Base-by-base conservation (phyloP, 371 early-diverging fungal species). In the Apophysomyces variabilis region DNA sequence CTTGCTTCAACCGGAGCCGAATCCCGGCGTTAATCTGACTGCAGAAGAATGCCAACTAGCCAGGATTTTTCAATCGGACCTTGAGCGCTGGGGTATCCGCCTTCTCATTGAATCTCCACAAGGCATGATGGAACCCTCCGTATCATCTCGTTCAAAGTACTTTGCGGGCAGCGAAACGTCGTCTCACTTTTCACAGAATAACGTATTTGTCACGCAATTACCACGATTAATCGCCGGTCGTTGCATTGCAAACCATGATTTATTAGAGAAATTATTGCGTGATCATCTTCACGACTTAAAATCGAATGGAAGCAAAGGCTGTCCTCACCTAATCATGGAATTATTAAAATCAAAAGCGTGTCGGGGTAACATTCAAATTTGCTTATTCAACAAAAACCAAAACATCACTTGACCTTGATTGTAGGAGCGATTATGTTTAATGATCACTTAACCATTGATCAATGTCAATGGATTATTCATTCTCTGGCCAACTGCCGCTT, bases 391-490 rank as follows among this genome's bases (percentile, higher is more conserved):
- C 16, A 8, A 35, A 50, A 44, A 14, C 21, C 21, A 9, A 50
- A 50, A 26, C 26, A 26, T 26, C 26, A 26, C 26, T 26, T 26
- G 26, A 4, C 8, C 50, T 50, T 9, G 18, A 38, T 58, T 58
- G n/a, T 66, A 75, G 86, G 87, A 41, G 92, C 94, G 3, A 89
- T 94, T 38, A 92, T 87, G 91, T 92, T 92, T 69, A 93, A 93
- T 56, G 90, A 91, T 43, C 64, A 60, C 18, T 73, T 94, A 3
- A 70, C 76, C 0, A 9, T 64, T 7, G 70, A 74, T 0, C 72
- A 87, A 62, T 92, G 92, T 67, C 62, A 71, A 56, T 59, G 66
- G 12, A 62, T 93, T n/a, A 74, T 92, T 1, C 50, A 70, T 5
- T 69, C 80, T 13, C 66, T 93, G 12, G 66, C 87, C 0, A 57